Percentiles rank a stretch among this genome's conserved stretches.
Conservation (phyloP, 345 rosid species). For the Dimocarpus longan region DNA sequence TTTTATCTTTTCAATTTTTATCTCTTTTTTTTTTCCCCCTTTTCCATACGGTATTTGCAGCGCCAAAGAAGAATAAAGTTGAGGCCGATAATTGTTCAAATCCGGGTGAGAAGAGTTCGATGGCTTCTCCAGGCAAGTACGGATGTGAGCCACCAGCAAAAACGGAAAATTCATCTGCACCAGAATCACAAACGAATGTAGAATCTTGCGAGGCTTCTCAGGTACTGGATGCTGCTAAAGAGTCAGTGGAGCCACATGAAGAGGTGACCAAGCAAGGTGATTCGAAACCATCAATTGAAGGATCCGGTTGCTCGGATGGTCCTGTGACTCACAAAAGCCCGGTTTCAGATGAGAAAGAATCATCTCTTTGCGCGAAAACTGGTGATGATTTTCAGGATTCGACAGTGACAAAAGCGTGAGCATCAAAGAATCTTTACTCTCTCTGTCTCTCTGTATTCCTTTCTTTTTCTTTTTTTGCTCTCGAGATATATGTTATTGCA, state of each 20-base stretch:
- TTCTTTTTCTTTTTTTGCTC: slow-evolving; percentile 13
- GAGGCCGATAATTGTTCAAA: slow-evolving; percentile 32
- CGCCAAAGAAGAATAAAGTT: slow-evolving; percentile 30
- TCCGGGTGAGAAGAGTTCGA: slow-evolving; percentile 15
- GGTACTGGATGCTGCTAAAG: slow-evolving; percentile 18
- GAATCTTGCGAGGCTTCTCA: slow-evolving; percentile 15
- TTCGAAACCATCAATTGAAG: slow-evolving; percentile 23
- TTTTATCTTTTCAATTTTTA: not conserved
- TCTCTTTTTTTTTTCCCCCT: not conserved
- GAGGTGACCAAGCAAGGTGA: slow-evolving; percentile 26
- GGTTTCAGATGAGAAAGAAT: slow-evolving; percentile 19
- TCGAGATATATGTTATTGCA: slow-evolving; percentile 14
- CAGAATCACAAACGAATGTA: slow-evolving; percentile 9
- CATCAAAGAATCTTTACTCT: slow-evolving; percentile 24
- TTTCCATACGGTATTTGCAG: slow-evolving; percentile 29
- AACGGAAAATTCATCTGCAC: slow-evolving; percentile 16
- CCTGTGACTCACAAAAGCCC: slow-evolving; percentile 19
- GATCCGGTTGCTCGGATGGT: slow-evolving; percentile 19
- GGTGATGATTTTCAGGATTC: slow-evolving; percentile 35
- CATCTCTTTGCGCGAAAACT: slow-evolving; percentile 17
- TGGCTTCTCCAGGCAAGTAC: slow-evolving; percentile 20
- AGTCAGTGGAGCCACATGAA: slow-evolving; percentile 22
- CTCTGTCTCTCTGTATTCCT: not conserved
- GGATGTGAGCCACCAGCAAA: slow-evolving; percentile 22
- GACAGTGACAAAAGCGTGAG: slow-evolving; percentile 40